Evolutionary conservation across 805 yeast genomes (phyloP).

Genomic region (Barnettozyma salicaria): DNA sequence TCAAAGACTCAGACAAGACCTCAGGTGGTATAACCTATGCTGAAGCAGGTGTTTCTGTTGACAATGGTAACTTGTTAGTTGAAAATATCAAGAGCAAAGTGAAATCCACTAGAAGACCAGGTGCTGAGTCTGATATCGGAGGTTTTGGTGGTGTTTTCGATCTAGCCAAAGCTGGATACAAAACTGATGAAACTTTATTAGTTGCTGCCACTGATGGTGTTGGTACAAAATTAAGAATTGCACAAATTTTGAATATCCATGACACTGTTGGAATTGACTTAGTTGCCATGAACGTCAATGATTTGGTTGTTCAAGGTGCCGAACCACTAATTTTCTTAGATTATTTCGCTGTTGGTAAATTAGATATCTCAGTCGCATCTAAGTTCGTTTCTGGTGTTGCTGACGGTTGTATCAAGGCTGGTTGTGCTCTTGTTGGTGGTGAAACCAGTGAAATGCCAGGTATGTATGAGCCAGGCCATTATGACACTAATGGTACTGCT

Average conservation of each 20-base stretch:
- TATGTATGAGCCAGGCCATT: slow-evolving; percentile 90
- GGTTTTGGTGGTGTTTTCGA: slow-evolving; percentile 98
- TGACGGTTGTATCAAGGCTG: slow-evolving; percentile 89
- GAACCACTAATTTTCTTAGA: slow-evolving; percentile 94
- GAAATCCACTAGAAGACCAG: slow-evolving; percentile 87
- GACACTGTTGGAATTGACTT: slow-evolving; percentile 98
- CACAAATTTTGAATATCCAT: slow-evolving; percentile 83
- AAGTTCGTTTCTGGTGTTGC: slow-evolving; percentile 94
- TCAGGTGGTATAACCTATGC: slow-evolving; percentile 70
- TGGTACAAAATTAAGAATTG: slow-evolving; percentile 93
- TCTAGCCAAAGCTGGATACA: slow-evolving; percentile 79
- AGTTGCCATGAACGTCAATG: slow-evolving; percentile 99
- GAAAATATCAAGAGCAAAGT: slow-evolving; percentile 87
- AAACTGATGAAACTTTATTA: slow-evolving; percentile 65
- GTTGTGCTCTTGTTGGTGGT: slow-evolving; percentile 98
- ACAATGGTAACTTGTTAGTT: slow-evolving; percentile 86
- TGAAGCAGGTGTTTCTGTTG: slow-evolving; percentile 96
- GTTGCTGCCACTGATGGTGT: slow-evolving; percentile 99
- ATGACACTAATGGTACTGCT: slow-evolving; percentile 97
- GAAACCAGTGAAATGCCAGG: slow-evolving; percentile 99
- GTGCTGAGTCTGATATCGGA: slow-evolving; percentile 97
- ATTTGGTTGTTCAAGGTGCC: slow-evolving; percentile 97
- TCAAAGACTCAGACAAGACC: slow-evolving; percentile 43
- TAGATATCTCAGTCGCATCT: slow-evolving; percentile 78
- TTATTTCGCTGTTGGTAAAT: slow-evolving; percentile 91